phyloP scores from a whole-genome alignment of 768 basidiomycete genomes.

The Kwoniella dendrophila region DNA sequence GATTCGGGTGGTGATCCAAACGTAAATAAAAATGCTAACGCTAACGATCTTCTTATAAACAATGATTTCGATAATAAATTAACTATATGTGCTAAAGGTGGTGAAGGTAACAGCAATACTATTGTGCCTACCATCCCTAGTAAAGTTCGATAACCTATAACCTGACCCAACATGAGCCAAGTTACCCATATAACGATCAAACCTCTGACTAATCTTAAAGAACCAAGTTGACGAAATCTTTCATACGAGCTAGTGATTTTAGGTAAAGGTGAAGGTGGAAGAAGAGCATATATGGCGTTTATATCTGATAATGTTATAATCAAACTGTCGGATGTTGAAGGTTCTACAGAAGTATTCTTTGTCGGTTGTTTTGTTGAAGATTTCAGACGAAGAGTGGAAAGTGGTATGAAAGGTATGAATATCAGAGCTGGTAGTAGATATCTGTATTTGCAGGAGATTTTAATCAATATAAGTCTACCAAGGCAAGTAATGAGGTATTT shows the following conservation, averaged over 20 bases:
- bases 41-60: conserved; percentile 65
- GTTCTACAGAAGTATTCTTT: conserved; percentile 20
- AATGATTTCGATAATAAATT: conserved; percentile 56
- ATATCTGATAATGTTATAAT: conserved; percentile 66
- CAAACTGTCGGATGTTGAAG: conserved; percentile 46
- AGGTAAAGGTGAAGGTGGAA: conserved; percentile 58
- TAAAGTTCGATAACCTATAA: conserved; percentile 33
- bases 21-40: conserved; percentile 68
- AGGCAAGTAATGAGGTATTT: no score
- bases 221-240: conserved; percentile 40
- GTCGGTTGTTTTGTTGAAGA: conserved; percentile 61
- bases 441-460: no score
- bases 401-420: conserved; percentile 57
- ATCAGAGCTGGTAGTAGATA: conserved; percentile 65
- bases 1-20: conserved; percentile 67
- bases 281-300: conserved; percentile 62
- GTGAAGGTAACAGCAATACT: conserved; percentile 47
- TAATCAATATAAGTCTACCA: no score
- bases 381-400: conserved; percentile 45
- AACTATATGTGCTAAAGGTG: conserved; percentile 41
- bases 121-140: conserved; percentile 39
- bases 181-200: conserved; percentile 41
- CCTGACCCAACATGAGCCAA: conserved; percentile 42
- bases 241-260: conserved; percentile 57
- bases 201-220: conserved; percentile 32